These are phyloP conservation scores for Trichoderma endophyticum DNA, from an alignment of 2,329 filamentous ascomycete genomes.

Conservation along the genomic window DNA sequence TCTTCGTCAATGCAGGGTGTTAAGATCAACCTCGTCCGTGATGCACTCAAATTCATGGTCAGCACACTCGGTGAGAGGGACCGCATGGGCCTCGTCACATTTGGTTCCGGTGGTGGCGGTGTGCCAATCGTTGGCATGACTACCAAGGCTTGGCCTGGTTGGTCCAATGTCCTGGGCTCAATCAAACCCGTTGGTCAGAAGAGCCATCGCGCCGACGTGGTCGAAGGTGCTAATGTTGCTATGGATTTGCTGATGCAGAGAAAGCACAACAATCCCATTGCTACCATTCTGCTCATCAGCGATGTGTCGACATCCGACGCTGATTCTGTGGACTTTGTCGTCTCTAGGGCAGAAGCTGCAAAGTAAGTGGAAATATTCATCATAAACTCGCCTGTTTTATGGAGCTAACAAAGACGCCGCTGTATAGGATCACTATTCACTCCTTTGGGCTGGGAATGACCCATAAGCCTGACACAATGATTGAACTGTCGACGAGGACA, in stretches of 20 bases:
- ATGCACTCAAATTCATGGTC: slow-evolving; percentile 90
- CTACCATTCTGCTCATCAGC: slow-evolving; percentile 93
- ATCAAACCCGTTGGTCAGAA: slow-evolving; percentile 95
- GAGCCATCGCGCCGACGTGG: slow-evolving; percentile 91
- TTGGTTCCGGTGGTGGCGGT: slow-evolving; percentile 89
- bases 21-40: slow-evolving; percentile 91
- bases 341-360: slow-evolving; percentile 91
- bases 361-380: slow-evolving; percentile 60
- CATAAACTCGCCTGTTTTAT: slow-evolving; percentile 20
- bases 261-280: slow-evolving; percentile 91
- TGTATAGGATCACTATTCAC: slow-evolving; percentile 77
- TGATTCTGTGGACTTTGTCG: slow-evolving; percentile 96
- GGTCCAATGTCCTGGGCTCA: slow-evolving; percentile 79
- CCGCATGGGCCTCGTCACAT: slow-evolving; percentile 95
- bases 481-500: slow-evolving; percentile 89
- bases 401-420: slow-evolving; percentile 13
- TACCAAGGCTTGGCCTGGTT: slow-evolving; percentile 88
- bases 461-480: slow-evolving; percentile 98
- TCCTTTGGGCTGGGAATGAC: slow-evolving; percentile 95
- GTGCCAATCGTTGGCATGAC: slow-evolving; percentile 98
- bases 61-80: slow-evolving; percentile 86
- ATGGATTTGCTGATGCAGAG: slow-evolving; percentile 99
- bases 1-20: slow-evolving; percentile 99
- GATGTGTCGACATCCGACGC: slow-evolving; percentile 92
- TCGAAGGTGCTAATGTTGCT: slow-evolving; percentile 94